Base-by-base conservation (phyloP, 2,329 filamentous ascomycete species). In the Penicillium frequentans region DNA sequence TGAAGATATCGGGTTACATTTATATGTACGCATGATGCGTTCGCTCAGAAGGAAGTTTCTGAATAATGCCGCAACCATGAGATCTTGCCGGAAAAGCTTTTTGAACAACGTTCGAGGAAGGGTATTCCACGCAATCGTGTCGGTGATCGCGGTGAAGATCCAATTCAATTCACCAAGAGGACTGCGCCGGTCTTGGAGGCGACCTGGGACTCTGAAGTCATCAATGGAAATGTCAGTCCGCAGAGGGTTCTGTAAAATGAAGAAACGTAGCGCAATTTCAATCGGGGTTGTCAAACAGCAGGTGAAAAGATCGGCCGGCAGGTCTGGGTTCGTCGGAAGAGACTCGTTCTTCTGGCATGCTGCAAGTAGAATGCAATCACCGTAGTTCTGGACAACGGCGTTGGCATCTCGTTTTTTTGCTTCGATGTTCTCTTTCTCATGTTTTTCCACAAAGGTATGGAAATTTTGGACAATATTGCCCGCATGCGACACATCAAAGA, bases 111-210 rank as follows among this genome's bases (percentile, higher is more conserved):
- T 86, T 46, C 93, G 89, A 3, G 93, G 91, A 4, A 99, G 79
- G 5, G 91, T 96, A 31, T 96, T 98, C 95, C 95, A 99, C 0
- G 95, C 95, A 68, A 99, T 99, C 1, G 93, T 98, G 72, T 99
- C 95, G 0, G 95, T 99, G 63, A 99, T 98, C 54, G 95, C 95
- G 0, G 95, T 99, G 71, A 99, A 98, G 35, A 99, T 99, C 95
- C 95, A 99, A 70, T 99, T 99, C 14, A 99, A 81, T 77, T 99
- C 95, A 60, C 95, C 95, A 33, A 99, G 83, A 9, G 95, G 95
- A 49, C 95, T 98, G 69, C 95, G 84, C 58, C 95, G 85, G 75
- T 99, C 95, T 70, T 96, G 93, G 43, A 98, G 84, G 60, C 92
- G 88, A 33, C 95, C 95, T 3, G 93, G 93, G 19, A 99, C 89